Evolutionary conservation across 345 rosid species (phyloP), one percentile per base, ranked within the genome.

Genomic region (Euphorbia lathyris): DNA sequence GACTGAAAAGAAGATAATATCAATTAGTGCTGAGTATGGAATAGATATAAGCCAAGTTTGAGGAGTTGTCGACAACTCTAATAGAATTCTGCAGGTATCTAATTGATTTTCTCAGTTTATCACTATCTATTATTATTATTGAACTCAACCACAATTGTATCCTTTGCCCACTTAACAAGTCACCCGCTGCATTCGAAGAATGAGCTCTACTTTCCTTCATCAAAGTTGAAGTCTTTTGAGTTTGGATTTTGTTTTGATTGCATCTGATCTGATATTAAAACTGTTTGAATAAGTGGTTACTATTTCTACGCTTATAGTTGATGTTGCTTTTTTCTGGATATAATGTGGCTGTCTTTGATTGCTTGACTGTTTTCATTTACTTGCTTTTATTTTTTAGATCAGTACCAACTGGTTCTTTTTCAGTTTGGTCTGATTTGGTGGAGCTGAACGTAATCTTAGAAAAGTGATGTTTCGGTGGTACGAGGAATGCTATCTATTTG

Each of bases 31-130:
- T 13, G 77, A 78, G 38, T 84, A 85, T 72, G 87, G 86, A 65
- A 74, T 84, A 36, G 86, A 72, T 27, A 74, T 71, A 51, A 81
- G 87, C 85, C 90, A 68, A 69, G 87, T 86, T 57, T 77, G 86
- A 72, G 90, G 83, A 32, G 61, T 78, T 47, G 81, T 84, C 36
- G 92, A 86, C 68, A 87, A 87, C 74, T 74, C 90, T 58, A 78
- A 48, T 20, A 71, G 85, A 73, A 85, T 86, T 66, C 84, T 87
- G 42, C 80, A 80, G 91, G 87, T 82, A 60, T 65, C 22, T 17
- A n/a, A n/a, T 32, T 32, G 2, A 32, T 32, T 32, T 2, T 32
- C 2, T 32, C 5, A 32, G 2, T 32, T 5, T 32, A 32, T 32
- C 5, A 5, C 36, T 32, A 32, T 32, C 36, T 32, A 32, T n/a